Evolutionary conservation across 495 filamentous ascomycete species (phyloP), one percentile per base, ranked within the genome.

Genomic region (Xylaria telfairii): DNA sequence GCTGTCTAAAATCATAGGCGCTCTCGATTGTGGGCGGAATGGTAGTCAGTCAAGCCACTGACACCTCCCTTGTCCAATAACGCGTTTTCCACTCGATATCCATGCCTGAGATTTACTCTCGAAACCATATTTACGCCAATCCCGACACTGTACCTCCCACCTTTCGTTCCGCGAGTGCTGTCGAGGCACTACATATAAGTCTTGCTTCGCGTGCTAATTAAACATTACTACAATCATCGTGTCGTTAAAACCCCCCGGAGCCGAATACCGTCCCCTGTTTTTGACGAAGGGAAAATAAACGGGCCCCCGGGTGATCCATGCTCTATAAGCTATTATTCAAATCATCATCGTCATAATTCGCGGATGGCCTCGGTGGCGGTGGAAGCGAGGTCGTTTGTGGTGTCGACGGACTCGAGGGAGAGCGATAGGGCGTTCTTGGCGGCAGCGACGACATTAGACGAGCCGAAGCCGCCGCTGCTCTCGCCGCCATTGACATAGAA

Each of bases 401-500:
- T 70, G 10, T 76, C 76, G 41, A 73, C 73, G 28, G 78, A 74
- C 54, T 79, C 77, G 49, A 78, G 70, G 3, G 69, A 73, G 49
- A 80, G 72, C 19, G 76, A 73, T 21, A 75, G 63, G 9, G 72
- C 77, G 51, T 75, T 75, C 67, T 81, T 82, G 34, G 72, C 78
- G 3, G 77, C 65, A n/a, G 77, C 79, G 26, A 78, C 74, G 28
- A 81, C 60, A 64, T 77, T 76, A 10, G 74, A 71, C 8, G 72
- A 68, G 56, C 47, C 59, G 46, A 59, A 39, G 53, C n/a, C 15
- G 44, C 53, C 81, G 64, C 74, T 75, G 41, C 78, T 77, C 67
- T 93, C 92, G 75, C 95, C 93, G 62, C 93, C 93, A 69, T 88
- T 90, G 74, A 93, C 93, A 86, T 99, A 99, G 83, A 97, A 99